A percentile compares a stretch with the other conserved stretches of the same genome.
These are phyloP conservation scores for Alternaria sp. DNA, from an alignment of 2,329 filamentous ascomycete genomes.

Conservation along the genomic window DNA sequence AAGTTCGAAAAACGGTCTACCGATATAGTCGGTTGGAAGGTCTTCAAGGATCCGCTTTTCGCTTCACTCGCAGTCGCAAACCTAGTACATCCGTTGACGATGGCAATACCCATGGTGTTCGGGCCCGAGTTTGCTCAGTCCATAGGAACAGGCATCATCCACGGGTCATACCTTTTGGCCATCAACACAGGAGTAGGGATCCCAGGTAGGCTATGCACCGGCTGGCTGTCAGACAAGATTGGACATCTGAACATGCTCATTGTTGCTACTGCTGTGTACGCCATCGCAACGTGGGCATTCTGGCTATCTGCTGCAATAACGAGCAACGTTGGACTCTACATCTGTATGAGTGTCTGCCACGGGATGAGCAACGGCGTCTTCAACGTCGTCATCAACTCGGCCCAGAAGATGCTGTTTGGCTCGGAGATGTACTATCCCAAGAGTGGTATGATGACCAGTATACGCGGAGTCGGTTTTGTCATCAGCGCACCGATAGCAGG, in stretches of 20 bases:
- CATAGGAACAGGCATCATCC: conserved; percentile 51
- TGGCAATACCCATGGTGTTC: conserved; percentile 57
- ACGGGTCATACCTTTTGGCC: conserved; percentile 55
- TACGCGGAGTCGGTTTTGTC: conserved; percentile 27
- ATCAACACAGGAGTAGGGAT: conserved; percentile 57
- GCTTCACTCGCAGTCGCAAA: conserved; percentile 50
- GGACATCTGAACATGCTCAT: conserved; percentile 59
- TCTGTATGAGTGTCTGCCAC: conserved; percentile 26
- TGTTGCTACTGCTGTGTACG: conserved; percentile 36
- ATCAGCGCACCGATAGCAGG: conserved; percentile 30
- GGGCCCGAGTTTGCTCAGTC: conserved; percentile 56
- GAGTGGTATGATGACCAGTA: conserved; percentile 25
- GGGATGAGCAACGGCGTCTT: conserved; percentile 27
- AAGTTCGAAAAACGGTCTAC: conserved; percentile 46
- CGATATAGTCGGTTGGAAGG: conserved; percentile 49
- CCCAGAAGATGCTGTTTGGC: conserved; percentile 28
- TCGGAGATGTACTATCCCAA: conserved; percentile 30
- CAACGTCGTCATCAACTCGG: conserved; percentile 24
- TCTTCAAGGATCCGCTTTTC: conserved; percentile 51
- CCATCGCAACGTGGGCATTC: conserved; percentile 21
- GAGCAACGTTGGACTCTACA: conserved; percentile 19
- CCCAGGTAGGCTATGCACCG: conserved; percentile 52
- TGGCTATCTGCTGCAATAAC: conserved; percentile 26
- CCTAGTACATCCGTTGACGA: conserved; percentile 52
- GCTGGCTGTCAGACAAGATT: conserved; percentile 55